Evolutionary conservation across 176 grass and related monocot species (phyloP), one percentile per base, ranked within the genome.

Genomic region (Phoenix dactylifera): DNA sequence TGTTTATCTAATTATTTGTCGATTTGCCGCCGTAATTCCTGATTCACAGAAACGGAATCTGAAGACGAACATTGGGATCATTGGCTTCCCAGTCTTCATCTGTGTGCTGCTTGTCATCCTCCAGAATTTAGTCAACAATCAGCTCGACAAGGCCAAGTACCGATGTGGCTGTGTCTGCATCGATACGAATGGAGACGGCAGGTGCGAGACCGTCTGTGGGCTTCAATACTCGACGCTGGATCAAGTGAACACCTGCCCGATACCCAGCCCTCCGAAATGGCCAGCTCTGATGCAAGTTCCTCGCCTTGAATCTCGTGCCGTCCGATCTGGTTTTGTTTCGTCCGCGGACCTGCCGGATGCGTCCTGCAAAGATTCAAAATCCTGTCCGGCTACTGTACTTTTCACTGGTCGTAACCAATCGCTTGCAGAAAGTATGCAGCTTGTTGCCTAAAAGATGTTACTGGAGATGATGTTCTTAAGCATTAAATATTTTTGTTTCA

Each of bases 241-340:
- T 54, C 87, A 97, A 69, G 87, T 87, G 18, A 50, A 15, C 16
- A 77, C 73, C 61, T 97, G 92, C 72, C 74, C 92, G 7, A 85
- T 97, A 24, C 52, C 71, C 23, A 82, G 9, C 50, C 87, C 87
- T 3, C 49, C 81, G 0, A 16, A 59, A 2, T 97, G 87, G 92
- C 92, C 92, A 6, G 77, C 72, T 44, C 24, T 97, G 19, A 65
- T 97, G 16, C 92, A 96, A 59, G 65, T 90, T 15, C 92, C 92
- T 6, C 39, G 18, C 0, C 83, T 78, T 0, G 80, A 85, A 64
- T 83, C 25, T 2, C 77, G 92, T 6, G 83, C 83, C 2, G 58
- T 74, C 50, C 48, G 55, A 12, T 59, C 60, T 17, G 66, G 3
- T 3, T 18, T 15, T 19, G 66, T 71, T 60, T 39, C 15, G 15